Evolutionary conservation across 352 stramenopile species (phyloP).

Genomic region (Pelagophyceae sp.): DNA sequence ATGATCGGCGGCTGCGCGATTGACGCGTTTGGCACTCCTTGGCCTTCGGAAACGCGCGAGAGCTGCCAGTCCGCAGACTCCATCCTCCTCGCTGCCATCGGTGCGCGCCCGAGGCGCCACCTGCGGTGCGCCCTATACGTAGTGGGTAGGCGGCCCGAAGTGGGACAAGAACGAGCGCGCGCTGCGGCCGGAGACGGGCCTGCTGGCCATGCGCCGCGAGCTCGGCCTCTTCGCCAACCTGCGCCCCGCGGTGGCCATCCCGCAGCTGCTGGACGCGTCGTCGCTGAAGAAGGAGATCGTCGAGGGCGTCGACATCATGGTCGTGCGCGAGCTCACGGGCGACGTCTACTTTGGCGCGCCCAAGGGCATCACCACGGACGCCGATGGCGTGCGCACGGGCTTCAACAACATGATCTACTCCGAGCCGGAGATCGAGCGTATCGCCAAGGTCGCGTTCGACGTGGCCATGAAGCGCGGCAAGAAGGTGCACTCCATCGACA

Average conservation of each 20-base stretch:
- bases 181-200: conserved; percentile 80
- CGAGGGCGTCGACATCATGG: conserved; percentile 94
- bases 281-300: conserved; percentile 93
- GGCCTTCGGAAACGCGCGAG: conserved; percentile 85
- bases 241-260: conserved; percentile 92
- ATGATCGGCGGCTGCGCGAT: conserved; percentile 91
- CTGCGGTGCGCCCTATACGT: no score
- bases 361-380: conserved; percentile 60
- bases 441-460: conserved; percentile 65
- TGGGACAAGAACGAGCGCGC: conserved; percentile 69
- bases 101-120: no score
- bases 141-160: conserved; percentile 90
- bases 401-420: conserved; percentile 97
- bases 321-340: conserved; percentile 93
- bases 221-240: conserved; percentile 96
- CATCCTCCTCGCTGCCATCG: conserved; percentile 92
- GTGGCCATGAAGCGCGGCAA: conserved; percentile 74
- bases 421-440: conserved; percentile 78
- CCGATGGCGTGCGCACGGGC: conserved; percentile 55
- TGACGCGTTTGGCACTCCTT: conserved; percentile 68
- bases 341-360: conserved; percentile 96
- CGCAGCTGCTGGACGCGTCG: conserved; percentile 89
- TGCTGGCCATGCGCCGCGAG: conserved; percentile 93
- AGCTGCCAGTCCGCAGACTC: conserved; percentile 73
- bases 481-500: conserved; percentile 94